Evolutionary conservation across 2,329 filamentous ascomycete species (phyloP).

Genomic region (Capronia americana): DNA sequence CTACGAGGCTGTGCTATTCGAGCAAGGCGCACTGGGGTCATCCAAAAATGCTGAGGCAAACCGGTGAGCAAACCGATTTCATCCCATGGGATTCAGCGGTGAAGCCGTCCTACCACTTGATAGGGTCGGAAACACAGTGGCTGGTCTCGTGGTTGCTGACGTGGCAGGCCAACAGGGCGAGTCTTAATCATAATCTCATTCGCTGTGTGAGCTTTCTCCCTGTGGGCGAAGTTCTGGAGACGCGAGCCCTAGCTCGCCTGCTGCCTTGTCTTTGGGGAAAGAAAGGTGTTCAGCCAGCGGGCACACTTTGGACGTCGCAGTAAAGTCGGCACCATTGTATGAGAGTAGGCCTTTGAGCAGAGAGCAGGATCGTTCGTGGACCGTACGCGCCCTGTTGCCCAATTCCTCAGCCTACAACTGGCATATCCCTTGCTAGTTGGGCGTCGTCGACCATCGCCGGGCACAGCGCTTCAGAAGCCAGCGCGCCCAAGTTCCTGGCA

Average conservation of each 20-base stretch:
- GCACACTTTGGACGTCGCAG: not conserved
- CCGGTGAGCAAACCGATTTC: slow-evolving; percentile 3
- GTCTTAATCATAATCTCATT: slow-evolving; percentile 12
- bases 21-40: slow-evolving; percentile 6
- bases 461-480: not conserved
- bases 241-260: not conserved
- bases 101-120: not conserved
- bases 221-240: not conserved
- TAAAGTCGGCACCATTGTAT: not conserved
- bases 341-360: not conserved
- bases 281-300: not conserved
- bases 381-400: slow-evolving; percentile 2
- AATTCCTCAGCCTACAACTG: not conserved
- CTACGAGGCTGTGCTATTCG: slow-evolving; percentile 4
- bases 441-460: slow-evolving; percentile 9
- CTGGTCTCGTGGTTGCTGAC: slow-evolving; percentile 13
- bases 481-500: slow-evolving; percentile 3
- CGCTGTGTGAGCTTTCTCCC: not conserved
- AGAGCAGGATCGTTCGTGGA: not conserved
- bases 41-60: not conserved
- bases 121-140: not conserved
- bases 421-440: slow-evolving; percentile 17
- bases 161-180: slow-evolving; percentile 13
- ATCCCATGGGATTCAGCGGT: slow-evolving; percentile 9
- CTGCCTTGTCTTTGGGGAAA: not conserved